Conservation (phyloP, 2,329 filamentous ascomycete genomes). For the Colletotrichum trifolii region DNA sequence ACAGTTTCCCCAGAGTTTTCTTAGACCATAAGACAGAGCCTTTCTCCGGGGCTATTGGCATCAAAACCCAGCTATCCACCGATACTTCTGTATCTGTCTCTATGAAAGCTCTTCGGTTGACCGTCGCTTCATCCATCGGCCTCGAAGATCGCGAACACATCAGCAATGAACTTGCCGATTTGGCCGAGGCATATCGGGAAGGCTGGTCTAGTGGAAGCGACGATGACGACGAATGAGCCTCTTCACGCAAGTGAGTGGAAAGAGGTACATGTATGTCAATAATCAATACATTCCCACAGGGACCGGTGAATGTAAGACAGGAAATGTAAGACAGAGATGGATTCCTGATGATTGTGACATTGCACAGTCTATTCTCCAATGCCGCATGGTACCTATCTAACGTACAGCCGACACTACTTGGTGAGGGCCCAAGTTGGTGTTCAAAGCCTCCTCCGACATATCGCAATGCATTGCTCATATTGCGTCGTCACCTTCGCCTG, state of each 20-base stretch:
- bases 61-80: conserved; percentile 74
- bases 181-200: conserved; percentile 89
- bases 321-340: too few species aligned
- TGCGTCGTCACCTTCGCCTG: not conserved
- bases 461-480: conserved; percentile 2
- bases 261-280: too few species aligned
- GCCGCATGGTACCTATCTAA: conserved; percentile 14
- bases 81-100: conserved; percentile 78
- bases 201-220: conserved; percentile 86
- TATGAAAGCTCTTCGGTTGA: conserved; percentile 72
- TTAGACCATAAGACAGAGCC: conserved; percentile 51
- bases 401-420: conserved; percentile 10
- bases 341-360: not conserved
- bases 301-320: too few species aligned
- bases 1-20: conserved; percentile 87
- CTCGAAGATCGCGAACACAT: conserved; percentile 86
- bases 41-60: conserved; percentile 54
- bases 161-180: conserved; percentile 82
- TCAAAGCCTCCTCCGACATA: not conserved
- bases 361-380: conserved; percentile 17
- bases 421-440: too few species aligned
- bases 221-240: conserved; percentile 68
- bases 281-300: too few species aligned
- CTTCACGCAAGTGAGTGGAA: not conserved
- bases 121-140: conserved; percentile 71